A percentile compares a stretch with the other conserved stretches of the same genome.
Evolutionary conservation across 495 filamentous ascomycete species (phyloP).

Genomic region (Penicillium arizonense): DNA sequence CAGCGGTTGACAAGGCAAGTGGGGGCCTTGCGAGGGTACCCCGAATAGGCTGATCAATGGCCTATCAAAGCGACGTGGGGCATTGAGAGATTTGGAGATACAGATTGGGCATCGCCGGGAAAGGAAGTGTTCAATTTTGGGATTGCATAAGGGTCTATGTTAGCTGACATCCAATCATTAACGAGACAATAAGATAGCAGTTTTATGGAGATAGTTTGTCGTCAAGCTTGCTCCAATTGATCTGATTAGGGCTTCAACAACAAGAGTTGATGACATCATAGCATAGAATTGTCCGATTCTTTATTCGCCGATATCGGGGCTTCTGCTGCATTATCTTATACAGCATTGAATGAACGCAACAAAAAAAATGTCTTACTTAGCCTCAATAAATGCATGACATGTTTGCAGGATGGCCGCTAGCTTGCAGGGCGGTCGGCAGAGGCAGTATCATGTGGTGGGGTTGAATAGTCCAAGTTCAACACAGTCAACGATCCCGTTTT

Average conservation of each 20-base stretch:
- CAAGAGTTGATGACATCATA: too few species aligned
- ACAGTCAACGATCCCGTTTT: not conserved
- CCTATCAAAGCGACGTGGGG: conserved; percentile 12
- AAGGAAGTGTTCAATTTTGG: not conserved
- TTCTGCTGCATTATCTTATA: too few species aligned
- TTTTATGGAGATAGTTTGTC: not conserved
- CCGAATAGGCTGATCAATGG: conserved; percentile 10
- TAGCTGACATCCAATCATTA: too few species aligned
- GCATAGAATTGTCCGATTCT: too few species aligned
- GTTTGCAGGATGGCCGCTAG: too few species aligned
- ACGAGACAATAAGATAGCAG: too few species aligned
- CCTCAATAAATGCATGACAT: not conserved
- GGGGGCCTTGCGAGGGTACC: conserved; percentile 3
- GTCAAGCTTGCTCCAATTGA: conserved; percentile 3
- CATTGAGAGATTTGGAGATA: not conserved
- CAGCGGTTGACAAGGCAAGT: conserved; percentile 12
- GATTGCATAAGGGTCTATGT: too few species aligned
- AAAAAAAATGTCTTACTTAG: conserved; percentile 3
- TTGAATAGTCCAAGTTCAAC: conserved; percentile 1
- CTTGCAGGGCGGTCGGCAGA: conserved; percentile 5
- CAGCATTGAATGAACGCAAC: too few species aligned
- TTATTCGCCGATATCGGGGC: too few species aligned
- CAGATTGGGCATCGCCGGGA: not conserved
- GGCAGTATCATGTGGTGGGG: conserved; percentile 22
- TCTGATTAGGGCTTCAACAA: not conserved